phyloP scores from a whole-genome alignment of 202 grass and related monocot genomes.

The Dendrocalamus latiflorus region DNA sequence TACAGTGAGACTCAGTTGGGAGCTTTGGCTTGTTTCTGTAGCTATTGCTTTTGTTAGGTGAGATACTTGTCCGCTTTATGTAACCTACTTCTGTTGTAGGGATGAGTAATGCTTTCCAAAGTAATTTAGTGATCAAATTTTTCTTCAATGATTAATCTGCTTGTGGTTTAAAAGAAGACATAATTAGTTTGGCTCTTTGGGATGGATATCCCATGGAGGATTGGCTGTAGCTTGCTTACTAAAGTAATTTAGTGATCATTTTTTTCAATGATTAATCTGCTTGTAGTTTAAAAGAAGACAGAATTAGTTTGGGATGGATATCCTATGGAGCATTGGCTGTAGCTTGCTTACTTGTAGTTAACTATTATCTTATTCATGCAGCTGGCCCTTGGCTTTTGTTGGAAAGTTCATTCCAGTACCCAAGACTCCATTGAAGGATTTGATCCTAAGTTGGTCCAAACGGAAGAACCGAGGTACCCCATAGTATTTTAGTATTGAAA shows the following conservation, averaged over 20 bases:
- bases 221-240: constrained; percentile 1
- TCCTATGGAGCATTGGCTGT: too few species aligned
- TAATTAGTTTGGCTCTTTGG: constrained; percentile 28
- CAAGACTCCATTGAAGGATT: constrained; percentile 44
- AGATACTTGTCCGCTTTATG: constrained; percentile 20
- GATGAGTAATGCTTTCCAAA: constrained; percentile 1
- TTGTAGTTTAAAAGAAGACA: too few species aligned
- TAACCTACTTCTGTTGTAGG: constrained; percentile 19
- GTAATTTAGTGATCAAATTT: neutral
- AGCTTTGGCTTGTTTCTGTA: constrained; percentile 85
- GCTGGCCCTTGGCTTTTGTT: constrained; percentile 86
- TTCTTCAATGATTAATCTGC: neutral
- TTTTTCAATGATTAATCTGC: too few species aligned
- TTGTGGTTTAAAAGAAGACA: constrained; percentile 13
- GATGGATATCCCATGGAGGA: neutral
- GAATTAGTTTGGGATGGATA: too few species aligned
- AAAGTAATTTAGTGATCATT: too few species aligned
- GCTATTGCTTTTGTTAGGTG: constrained; percentile 87
- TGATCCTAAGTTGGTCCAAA: constrained; percentile 20
- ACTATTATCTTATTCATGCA: constrained; percentile 41
- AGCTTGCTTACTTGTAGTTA: constrained; percentile 14
- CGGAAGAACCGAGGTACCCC: constrained; percentile 35
- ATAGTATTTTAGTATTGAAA: constrained; percentile 14
- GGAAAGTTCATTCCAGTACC: constrained; percentile 93
- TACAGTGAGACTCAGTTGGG: constrained; percentile 76